These are phyloP conservation scores for Candida montana DNA, from an alignment of 805 yeast genomes.

Conservation along the genomic window DNA sequence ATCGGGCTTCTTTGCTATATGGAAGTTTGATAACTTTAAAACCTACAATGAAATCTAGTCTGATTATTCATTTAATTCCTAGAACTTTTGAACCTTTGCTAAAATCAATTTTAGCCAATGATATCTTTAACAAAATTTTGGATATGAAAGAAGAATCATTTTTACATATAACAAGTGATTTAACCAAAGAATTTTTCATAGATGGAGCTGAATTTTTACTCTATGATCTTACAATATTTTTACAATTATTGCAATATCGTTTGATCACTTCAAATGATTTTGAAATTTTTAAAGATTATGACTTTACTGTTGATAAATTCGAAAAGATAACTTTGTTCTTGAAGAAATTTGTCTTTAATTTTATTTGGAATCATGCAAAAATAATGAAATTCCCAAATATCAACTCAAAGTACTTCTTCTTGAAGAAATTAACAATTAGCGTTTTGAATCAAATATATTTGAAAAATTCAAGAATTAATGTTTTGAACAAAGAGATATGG, in stretches of 20 bases:
- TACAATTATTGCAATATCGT: slow-evolving; percentile 64
- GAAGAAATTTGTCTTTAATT: slow-evolving; percentile 43
- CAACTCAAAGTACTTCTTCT: slow-evolving; percentile 8
- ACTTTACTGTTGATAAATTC: slow-evolving; percentile 33
- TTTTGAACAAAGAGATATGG: slow-evolving; percentile 56
- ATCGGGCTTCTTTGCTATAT: slow-evolving; percentile 22
- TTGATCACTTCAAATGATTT: slow-evolving; percentile 60
- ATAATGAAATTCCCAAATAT: not conserved
- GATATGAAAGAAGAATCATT: slow-evolving; percentile 8
- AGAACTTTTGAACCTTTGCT: slow-evolving; percentile 31
- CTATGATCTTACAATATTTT: slow-evolving; percentile 40
- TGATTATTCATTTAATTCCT: slow-evolving; percentile 40
- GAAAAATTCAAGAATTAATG: slow-evolving; percentile 56
- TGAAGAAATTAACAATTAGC: slow-evolving; percentile 38
- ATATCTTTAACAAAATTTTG: slow-evolving; percentile 15
- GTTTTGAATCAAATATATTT: slow-evolving; percentile 60
- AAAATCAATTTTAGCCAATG: slow-evolving; percentile 21
- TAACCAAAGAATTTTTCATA: slow-evolving; percentile 4
- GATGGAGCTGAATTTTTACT: slow-evolving; percentile 18
- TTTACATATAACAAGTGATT: slow-evolving; percentile 4
- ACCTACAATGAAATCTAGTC: slow-evolving; percentile 32
- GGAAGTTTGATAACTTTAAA: slow-evolving; percentile 32
- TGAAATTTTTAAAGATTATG: slow-evolving; percentile 44
- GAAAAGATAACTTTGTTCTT: slow-evolving; percentile 40
- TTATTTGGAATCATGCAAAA: slow-evolving; percentile 35